A percentile compares a stretch with the other conserved stretches of the same genome.
These are phyloP conservation scores for Paraglomus brasilianum DNA, from an alignment of 192 early-diverging fungal species.

Conservation along the genomic window DNA sequence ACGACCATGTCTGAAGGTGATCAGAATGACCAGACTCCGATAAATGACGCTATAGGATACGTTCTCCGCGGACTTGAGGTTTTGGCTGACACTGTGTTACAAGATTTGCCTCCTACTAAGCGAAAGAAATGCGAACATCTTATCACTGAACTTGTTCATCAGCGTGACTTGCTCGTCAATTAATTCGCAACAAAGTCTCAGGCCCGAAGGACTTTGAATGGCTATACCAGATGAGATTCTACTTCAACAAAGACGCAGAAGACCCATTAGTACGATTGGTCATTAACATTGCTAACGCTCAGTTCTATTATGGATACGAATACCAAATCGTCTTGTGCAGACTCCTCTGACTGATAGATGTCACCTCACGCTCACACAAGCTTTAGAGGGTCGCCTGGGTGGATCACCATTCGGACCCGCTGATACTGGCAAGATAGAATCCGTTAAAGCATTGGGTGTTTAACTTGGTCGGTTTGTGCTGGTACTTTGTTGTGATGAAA, in stretches of 20 bases:
- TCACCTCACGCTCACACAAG: constrained; percentile 98
- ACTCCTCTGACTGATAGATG: constrained; percentile 98
- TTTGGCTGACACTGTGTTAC: constrained; percentile 91
- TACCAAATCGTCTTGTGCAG: constrained; percentile 97
- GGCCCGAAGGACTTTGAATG: constrained; percentile 85
- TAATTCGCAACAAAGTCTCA: constrained; percentile 49
- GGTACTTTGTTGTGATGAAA: constrained; percentile 99
- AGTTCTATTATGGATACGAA: constrained; percentile 96
- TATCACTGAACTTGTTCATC: constrained; percentile 98
- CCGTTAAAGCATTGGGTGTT: constrained; percentile 92
- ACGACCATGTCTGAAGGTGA: constrained; percentile 40
- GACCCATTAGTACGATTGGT: constrained; percentile 71
- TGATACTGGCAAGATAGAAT: constrained; percentile 99
- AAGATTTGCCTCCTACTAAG: constrained; percentile 76
- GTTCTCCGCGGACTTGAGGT: constrained; percentile 76
- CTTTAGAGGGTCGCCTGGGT: constrained; percentile 87
- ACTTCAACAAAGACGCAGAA: constrained; percentile 53
- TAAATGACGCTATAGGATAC: constrained; percentile 57
- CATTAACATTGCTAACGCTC: constrained; percentile 91
- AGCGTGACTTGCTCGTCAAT: constrained; percentile 87
- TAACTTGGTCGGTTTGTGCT: constrained; percentile 94
- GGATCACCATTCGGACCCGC: constrained; percentile 98
- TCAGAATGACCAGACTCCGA: constrained; percentile 40
- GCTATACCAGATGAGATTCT: constrained; percentile 96
- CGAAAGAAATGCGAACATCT: constrained; percentile 97